These are phyloP conservation scores for Claviceps sp. DNA, from an alignment of 2,329 filamentous ascomycete species.

Conservation along the genomic window DNA sequence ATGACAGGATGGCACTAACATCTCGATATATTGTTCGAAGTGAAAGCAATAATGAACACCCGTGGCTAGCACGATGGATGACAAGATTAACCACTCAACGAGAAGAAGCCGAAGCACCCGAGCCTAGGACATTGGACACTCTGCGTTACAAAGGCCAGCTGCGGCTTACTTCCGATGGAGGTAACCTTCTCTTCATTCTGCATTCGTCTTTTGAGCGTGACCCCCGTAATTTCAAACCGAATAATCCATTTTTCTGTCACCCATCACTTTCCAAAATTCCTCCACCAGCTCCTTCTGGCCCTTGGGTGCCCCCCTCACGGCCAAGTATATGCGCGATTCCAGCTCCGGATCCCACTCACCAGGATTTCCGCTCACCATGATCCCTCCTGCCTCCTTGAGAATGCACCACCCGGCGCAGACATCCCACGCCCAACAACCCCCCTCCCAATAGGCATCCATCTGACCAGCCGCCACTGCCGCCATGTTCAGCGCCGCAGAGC, in stretches of 20 bases:
- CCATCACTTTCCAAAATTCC: conserved; percentile 51
- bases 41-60: no score
- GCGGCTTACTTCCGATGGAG: no score
- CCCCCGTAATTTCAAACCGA: conserved; percentile 9
- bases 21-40: no score
- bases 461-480: conserved; percentile 59
- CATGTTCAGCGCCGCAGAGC: conserved; percentile 62
- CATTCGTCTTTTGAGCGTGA: no score
- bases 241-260: conserved; percentile 39
- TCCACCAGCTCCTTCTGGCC: conserved; percentile 50
- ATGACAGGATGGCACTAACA: no score
- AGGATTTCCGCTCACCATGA: conserved; percentile 59
- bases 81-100: no score
- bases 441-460: conserved; percentile 69
- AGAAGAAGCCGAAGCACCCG: no score
- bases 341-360: conserved; percentile 54
- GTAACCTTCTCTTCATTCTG: no score
- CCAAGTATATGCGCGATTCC: conserved; percentile 48
- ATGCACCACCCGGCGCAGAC: conserved; percentile 74
- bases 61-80: no score
- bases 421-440: conserved; percentile 76
- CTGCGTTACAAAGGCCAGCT: no score
- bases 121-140: no score
- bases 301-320: conserved; percentile 43
- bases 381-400: conserved; percentile 58